Conservation (phyloP, 176 grass and related monocot genomes). For the Thalia dealbata region DNA sequence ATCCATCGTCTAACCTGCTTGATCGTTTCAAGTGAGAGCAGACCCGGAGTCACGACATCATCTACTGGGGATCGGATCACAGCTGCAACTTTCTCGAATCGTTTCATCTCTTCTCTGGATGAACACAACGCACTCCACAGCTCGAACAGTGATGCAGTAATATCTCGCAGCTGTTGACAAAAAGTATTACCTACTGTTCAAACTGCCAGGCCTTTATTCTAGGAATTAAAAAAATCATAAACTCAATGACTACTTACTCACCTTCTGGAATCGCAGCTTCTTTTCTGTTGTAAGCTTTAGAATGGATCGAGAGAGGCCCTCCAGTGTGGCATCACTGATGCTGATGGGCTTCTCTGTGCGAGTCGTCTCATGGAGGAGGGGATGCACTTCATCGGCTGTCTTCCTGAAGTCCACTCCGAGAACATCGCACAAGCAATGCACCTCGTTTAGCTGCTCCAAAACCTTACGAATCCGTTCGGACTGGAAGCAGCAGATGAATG, state of each 20-base stretch:
- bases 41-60: conserved; percentile 42
- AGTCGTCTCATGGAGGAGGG: conserved; percentile 59
- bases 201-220: no score
- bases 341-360: conserved; percentile 53
- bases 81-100: conserved; percentile 40
- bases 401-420: conserved; percentile 77
- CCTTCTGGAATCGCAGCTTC: conserved; percentile 55
- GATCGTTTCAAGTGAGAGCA: conserved; percentile 67
- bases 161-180: conserved; percentile 88
- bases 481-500: conserved; percentile 29
- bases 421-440: conserved; percentile 64
- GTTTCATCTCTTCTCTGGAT: conserved; percentile 64
- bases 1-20: conserved; percentile 42
- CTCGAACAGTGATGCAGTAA: conserved; percentile 44
- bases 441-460: conserved; percentile 71
- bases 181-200: no score
- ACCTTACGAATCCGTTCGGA: conserved; percentile 82
- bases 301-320: conserved; percentile 64
- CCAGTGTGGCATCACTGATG: conserved; percentile 71
- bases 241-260: conserved; percentile 31
- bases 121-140: conserved; percentile 90
- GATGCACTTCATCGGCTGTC: conserved; percentile 60
- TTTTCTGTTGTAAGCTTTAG: conserved; percentile 75
- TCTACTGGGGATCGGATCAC: conserved; percentile 52
- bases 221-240: no score